Conservation (phyloP, 257 asterid species). For the Verbena officinalis region DNA sequence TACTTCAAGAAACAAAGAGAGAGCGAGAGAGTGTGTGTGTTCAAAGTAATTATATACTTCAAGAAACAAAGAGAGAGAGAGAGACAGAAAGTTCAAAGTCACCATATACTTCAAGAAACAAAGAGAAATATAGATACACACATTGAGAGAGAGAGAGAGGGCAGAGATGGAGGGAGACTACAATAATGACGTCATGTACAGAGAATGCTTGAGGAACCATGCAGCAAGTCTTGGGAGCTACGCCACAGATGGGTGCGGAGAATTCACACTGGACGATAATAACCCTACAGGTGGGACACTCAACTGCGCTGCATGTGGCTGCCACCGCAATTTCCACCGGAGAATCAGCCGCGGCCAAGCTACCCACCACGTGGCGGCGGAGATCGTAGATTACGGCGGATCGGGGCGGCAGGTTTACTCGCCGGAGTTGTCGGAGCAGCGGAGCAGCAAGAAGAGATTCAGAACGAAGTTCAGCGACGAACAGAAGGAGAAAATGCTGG, state of each 20-base stretch:
- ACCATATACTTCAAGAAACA: too few species aligned
- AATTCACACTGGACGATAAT: conserved; percentile 48
- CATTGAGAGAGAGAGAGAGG: conserved; percentile 14
- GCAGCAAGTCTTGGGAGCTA: conserved; percentile 86
- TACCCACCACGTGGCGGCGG: conserved; percentile 16
- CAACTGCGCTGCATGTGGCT: conserved; percentile 77
- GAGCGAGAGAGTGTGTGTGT: too few species aligned
- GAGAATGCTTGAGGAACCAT: conserved; percentile 72
- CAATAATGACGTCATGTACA: conserved; percentile 35
- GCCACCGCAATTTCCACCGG: conserved; percentile 77
- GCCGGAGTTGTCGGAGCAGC: conserved; percentile 32
- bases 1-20: too few species aligned
- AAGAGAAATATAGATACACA: too few species aligned
- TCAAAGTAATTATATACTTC: too few species aligned
- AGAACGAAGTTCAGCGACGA: conserved; percentile 68
- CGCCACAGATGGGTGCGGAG: conserved; percentile 87
- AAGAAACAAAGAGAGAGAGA: conserved; percentile 5
- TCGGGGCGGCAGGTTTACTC: conserved; percentile 16
- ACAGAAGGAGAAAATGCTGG: conserved; percentile 74
- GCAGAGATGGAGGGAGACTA: conserved; percentile 54
- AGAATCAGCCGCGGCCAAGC: conserved; percentile 35
- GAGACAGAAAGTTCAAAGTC: too few species aligned
- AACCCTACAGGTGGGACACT: too few species aligned
- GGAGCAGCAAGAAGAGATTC: conserved; percentile 58
- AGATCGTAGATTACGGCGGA: conserved; percentile 26